Evolutionary conservation across 2,329 filamentous ascomycete genomes (phyloP).

Genomic region (Aspergillus alliaceus): DNA sequence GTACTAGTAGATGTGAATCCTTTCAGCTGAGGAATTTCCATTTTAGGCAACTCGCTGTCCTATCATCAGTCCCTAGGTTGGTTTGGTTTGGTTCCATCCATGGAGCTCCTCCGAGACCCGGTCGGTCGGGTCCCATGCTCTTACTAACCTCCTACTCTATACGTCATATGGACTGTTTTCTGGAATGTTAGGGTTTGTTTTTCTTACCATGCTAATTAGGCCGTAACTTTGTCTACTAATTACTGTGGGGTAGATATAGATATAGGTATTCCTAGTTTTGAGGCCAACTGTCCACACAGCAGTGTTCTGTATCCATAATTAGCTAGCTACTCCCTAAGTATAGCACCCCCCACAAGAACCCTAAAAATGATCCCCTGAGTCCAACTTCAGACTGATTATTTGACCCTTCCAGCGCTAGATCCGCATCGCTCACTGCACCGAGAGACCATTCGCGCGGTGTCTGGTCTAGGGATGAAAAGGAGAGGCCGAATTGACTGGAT

Average conservation of each 20-base stretch:
- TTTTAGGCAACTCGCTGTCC: too few relatives aligned
- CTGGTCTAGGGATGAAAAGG: too few relatives aligned
- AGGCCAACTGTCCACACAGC: too few relatives aligned
- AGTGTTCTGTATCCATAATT: too few relatives aligned
- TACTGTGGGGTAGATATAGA: too few relatives aligned
- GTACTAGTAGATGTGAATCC: neutral
- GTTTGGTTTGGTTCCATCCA: neutral
- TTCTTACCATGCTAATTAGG: neutral
- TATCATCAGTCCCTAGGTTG: too few relatives aligned
- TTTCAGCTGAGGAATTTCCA: neutral
- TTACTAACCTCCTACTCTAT: too few relatives aligned
- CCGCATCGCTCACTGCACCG: too few relatives aligned
- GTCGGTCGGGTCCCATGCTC: neutral
- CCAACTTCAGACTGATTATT: neutral
- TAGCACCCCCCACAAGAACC: neutral
- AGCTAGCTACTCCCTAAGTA: too few relatives aligned
- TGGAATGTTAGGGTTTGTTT: neutral
- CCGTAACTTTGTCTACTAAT: neutral
- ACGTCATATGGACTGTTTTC: neutral
- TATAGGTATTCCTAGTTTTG: too few relatives aligned
- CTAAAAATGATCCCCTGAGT: neutral
- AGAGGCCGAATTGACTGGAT: too few relatives aligned
- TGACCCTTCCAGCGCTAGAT: neutral
- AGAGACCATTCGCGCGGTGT: neutral
- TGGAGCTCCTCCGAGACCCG: neutral